These are phyloP conservation scores for Mycena filopes DNA, from an alignment of 768 basidiomycete species.

Conservation along the genomic window DNA sequence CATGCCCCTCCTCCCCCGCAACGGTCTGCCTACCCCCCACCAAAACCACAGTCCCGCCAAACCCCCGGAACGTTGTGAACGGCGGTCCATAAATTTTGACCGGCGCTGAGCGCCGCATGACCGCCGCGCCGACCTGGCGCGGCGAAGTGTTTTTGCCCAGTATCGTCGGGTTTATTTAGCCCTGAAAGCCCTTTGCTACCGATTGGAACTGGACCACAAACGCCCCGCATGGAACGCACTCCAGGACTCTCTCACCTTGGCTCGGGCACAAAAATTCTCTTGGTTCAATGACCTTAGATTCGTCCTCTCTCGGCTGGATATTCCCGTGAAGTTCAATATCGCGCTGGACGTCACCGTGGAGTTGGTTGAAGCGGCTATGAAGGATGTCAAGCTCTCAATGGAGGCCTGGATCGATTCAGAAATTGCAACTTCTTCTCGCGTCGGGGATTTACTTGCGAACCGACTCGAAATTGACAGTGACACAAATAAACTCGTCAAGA, in stretches of 20 bases:
- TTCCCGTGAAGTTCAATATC: neutral
- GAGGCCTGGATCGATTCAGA: constrained; percentile 1
- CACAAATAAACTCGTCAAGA: neutral
- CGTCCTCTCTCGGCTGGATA: neutral
- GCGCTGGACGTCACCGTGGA: neutral
- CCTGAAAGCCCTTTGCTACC: too few species aligned
- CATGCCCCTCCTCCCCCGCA: too few species aligned
- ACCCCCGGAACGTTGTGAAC: too few species aligned
- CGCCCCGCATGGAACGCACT: too few species aligned
- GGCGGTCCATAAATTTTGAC: too few species aligned
- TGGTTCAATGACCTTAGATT: neutral
- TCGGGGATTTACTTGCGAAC: neutral
- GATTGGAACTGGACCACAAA: too few species aligned
- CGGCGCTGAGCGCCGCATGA: neutral
- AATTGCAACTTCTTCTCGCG: neutral
- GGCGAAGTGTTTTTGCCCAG: too few species aligned
- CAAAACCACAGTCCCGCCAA: too few species aligned
- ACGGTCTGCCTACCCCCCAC: too few species aligned
- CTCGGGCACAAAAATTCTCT: neutral
- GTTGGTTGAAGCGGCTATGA: neutral
- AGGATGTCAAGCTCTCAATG: neutral
- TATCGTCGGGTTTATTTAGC: too few species aligned
- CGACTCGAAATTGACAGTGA: constrained; percentile 5
- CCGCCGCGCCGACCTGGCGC: neutral
- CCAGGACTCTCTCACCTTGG: neutral